Evolutionary conservation across 73 alveolate genomes (phyloP), one percentile per base, ranked within the genome.

Genomic region (Stentor coeruleus): DNA sequence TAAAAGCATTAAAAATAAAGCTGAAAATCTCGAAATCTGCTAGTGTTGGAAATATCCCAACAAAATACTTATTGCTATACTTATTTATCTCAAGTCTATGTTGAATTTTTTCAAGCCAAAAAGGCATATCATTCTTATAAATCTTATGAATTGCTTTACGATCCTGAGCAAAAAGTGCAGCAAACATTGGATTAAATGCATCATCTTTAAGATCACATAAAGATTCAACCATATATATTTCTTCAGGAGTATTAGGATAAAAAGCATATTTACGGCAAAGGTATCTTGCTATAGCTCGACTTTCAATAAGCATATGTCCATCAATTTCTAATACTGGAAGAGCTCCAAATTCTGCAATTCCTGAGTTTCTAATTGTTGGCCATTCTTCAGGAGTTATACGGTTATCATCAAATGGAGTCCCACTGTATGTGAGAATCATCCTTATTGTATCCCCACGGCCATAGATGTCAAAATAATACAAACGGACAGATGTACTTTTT

Each of bases 231-330:
- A 66, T 89, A 80, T 87, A 90, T 41, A 83, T 92, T 42, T 81
- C 89, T 76, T 88, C 89, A 1, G 89, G 87, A 82, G 90, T 88
- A 59, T 83, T 82, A 0, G 93, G 93, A 75, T 90, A 92, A 72
- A 85, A 81, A 15, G 90, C 92, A 81, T 79, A 85, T 49, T 35
- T 82, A 73, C 74, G 77, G 59, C 95, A 95, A 42, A 84, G 82
- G 39, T 49, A 84, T 76, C 90, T 76, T 42, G 73, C 84, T 74
- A 84, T 84, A 35, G 90, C 72, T 76, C 72, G 58, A 26, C 83
- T 35, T 49, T 84, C 76, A 38, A 57, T 74, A 11, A 76, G 86
- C 58, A 33, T 3, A 35, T 84, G 41, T 31, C 87, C 85, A 49
- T 84, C 90, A 31, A 35, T 39, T 77, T 84, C 90, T 57, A 84